Conservation (phyloP, 768 basidiomycete species). For the Serendipita sp. region DNA sequence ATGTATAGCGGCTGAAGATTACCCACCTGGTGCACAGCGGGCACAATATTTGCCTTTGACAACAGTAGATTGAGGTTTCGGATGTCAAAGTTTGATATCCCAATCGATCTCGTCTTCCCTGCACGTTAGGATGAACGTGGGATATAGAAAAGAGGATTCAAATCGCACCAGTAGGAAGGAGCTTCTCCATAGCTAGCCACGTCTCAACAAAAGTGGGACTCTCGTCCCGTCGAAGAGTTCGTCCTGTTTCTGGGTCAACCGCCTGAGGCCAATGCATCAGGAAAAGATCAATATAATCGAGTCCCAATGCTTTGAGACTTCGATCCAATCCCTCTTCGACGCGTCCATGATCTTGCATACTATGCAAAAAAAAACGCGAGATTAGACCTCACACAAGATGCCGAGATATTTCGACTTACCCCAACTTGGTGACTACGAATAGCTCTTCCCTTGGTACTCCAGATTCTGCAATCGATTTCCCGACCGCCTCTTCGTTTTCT, state of each 20-base stretch:
- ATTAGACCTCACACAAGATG: background rate
- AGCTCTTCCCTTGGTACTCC: conserved; percentile 11
- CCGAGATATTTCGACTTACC: background rate
- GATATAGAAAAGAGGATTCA: background rate
- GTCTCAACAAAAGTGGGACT: conserved; percentile 13
- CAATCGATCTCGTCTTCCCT: conserved; percentile 29
- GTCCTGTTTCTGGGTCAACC: conserved; percentile 6
- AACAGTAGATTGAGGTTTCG: conserved; percentile 53
- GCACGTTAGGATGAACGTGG: background rate
- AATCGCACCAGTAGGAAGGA: conserved; percentile 11
- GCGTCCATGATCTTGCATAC: conserved; percentile 7
- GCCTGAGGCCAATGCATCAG: conserved; percentile 17
- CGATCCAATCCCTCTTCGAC: conserved; percentile 13
- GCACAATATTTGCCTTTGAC: conserved; percentile 46
- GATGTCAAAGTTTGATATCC: conserved; percentile 63
- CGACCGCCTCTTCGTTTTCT: conserved; percentile 18
- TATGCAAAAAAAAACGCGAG: background rate
- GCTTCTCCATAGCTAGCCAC: conserved; percentile 14
- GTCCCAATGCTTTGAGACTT: conserved; percentile 11
- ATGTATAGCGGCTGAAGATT: no score
- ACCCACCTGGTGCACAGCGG: conserved; percentile 56
- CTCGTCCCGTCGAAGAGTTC: conserved; percentile 6
- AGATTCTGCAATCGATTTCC: conserved; percentile 12
- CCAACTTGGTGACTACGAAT: conserved; percentile 16
- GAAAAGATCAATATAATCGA: conserved; percentile 15